These are phyloP conservation scores for Fonsecaea pedrosoi DNA, from an alignment of 2,329 filamentous ascomycete species.

Conservation along the genomic window DNA sequence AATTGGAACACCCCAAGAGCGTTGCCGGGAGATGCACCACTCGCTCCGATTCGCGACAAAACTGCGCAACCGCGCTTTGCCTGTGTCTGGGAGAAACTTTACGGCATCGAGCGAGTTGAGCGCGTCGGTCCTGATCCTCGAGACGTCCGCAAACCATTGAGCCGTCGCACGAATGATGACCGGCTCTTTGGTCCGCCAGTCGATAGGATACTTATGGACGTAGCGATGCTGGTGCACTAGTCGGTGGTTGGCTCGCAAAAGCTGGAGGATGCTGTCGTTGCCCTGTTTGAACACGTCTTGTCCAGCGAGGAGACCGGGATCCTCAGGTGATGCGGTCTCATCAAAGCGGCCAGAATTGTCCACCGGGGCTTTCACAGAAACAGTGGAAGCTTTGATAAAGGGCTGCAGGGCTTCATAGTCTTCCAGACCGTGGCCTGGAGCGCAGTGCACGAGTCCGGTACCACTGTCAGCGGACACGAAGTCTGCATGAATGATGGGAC, in stretches of 20 bases:
- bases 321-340: conserved; percentile 73
- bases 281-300: conserved; percentile 75
- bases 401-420: conserved; percentile 78
- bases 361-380: conserved; percentile 68
- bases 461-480: conserved; percentile 93
- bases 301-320: conserved; percentile 71
- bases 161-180: conserved; percentile 91
- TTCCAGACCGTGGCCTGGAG: conserved; percentile 94
- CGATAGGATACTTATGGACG: conserved; percentile 93
- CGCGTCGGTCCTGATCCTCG: conserved; percentile 76
- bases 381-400: conserved; percentile 31
- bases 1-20: conserved; percentile 96
- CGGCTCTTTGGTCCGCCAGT: conserved; percentile 94
- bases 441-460: conserved; percentile 91
- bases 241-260: conserved; percentile 65
- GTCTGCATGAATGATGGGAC: conserved; percentile 79
- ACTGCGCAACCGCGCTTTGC: conserved; percentile 76
- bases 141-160: conserved; percentile 97
- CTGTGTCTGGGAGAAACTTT: conserved; percentile 77
- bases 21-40: conserved; percentile 97
- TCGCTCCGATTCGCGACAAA: conserved; percentile 89
- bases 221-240: conserved; percentile 75
- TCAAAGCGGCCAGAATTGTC: conserved; percentile 84
- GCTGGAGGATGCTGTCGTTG: conserved; percentile 70
- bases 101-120: conserved; percentile 73